Evolutionary conservation across 1,284 basidiomycete genomes (phyloP).

Genomic region (Austroboletus novae-zelandiae): DNA sequence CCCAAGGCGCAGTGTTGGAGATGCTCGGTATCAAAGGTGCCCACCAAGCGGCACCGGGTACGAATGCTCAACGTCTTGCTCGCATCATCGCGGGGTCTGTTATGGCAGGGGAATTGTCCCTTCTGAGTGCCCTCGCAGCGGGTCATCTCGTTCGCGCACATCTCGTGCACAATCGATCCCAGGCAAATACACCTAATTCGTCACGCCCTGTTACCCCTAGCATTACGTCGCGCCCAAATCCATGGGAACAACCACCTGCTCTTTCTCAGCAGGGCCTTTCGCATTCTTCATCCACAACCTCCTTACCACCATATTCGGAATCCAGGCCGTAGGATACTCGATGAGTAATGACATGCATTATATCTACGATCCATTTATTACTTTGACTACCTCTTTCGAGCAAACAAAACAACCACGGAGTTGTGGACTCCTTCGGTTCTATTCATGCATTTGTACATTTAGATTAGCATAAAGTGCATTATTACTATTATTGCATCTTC

Average conservation of each 20-base stretch:
- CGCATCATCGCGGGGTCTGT: conserved; percentile 86
- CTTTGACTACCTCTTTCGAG: conserved; percentile 13
- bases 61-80: conserved; percentile 85
- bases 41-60: conserved; percentile 78
- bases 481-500: background rate
- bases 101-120: conserved; percentile 92
- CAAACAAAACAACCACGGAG: background rate
- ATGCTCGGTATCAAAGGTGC: conserved; percentile 90
- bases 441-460: background rate
- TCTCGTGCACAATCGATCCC: conserved; percentile 79
- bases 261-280: conserved; percentile 12
- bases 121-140: conserved; percentile 87
- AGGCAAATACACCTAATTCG: conserved; percentile 63
- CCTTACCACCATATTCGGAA: conserved; percentile 32
- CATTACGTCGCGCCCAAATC: conserved; percentile 15
- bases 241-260: conserved; percentile 21
- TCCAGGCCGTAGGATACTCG: conserved; percentile 20
- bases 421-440: background rate
- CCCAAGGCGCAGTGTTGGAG: conserved; percentile 88
- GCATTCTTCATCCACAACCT: conserved; percentile 33
- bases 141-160: conserved; percentile 91
- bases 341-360: conserved; percentile 12
- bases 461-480: background rate
- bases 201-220: conserved; percentile 66
- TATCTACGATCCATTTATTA: conserved; percentile 17